Base-by-base conservation (phyloP, 305 asterid genomes). In the Rubia tinctorum region DNA sequence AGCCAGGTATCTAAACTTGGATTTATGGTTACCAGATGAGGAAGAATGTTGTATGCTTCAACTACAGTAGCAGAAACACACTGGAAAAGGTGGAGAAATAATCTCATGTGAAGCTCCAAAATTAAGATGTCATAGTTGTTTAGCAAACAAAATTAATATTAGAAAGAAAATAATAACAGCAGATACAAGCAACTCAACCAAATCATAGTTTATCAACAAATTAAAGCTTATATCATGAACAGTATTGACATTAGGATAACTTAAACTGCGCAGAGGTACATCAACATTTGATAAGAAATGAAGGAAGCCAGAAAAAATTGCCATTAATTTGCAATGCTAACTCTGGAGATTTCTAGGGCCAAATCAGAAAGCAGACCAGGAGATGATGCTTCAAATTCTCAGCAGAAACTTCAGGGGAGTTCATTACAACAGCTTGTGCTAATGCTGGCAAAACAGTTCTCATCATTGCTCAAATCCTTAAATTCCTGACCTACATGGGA, bases 391-490 rank as follows among this genome's bases (percentile, higher is more conserved):
- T 93, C 85, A 78, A 71, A 77, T 81, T 86, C 77, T 73, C 89
- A 81, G 80, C 62, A 63, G 77, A 75, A 83, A 81, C 83, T 75
- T 78, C 84, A 63, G 76, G 66, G 39, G 89, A 85, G 80, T 82
- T 87, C 85, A 88, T 83, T 74, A 82, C 93, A 76, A 91, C 73
- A 71, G 97, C 98, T 76, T 93, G 97, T 76, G 96, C 98, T 83
- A 93, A 83, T 77, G 97, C 98, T 58, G 97, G 96, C 78, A 93
- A 94, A 77, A 93, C 79, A 72, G 97, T 91, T 84, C 88, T 90
- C 91, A 88, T 84, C 97, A 89, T 91, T 74, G 95, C 98, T 83
- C 98, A 97, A 86, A 93, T 91, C 75, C 98, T 88, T 75, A 91
- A 84, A 87, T 93, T 93, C 82, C 97, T 85, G 71, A 91, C 96